Conservation (phyloP, 495 filamentous ascomycete genomes). For the Aspergillus haitiensis region DNA sequence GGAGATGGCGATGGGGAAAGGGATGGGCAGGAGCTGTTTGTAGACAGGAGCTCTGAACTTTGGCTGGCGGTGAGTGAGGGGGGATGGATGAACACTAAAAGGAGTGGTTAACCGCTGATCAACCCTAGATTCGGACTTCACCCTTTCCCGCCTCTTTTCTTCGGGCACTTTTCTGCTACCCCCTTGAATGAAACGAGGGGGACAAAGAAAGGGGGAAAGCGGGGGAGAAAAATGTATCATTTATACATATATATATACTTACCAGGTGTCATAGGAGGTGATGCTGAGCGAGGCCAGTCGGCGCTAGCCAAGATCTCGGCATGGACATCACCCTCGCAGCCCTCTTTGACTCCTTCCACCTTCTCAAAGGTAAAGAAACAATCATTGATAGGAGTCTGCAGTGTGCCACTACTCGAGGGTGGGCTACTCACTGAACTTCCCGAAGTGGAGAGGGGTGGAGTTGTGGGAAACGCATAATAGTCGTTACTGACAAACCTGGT, state of each 20-base stretch:
- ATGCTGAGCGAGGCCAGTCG: conserved; percentile 73
- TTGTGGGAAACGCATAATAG: conserved; percentile 76
- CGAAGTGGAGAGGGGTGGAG: conserved; percentile 82
- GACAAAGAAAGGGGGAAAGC: not conserved
- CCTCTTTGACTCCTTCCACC: conserved; percentile 78
- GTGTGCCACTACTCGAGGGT: conserved; percentile 68
- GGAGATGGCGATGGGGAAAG: conserved; percentile 78
- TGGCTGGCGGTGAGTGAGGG: conserved; percentile 65
- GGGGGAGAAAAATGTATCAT: conserved; percentile 4
- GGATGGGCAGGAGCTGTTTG: conserved; percentile 70
- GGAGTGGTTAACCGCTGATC: conserved; percentile 27
- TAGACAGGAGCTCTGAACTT: conserved; percentile 70
- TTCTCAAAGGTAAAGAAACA: conserved; percentile 73
- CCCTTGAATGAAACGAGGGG: not conserved
- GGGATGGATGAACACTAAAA: conserved; percentile 77
- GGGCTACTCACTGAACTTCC: conserved; percentile 86
- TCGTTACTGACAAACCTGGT: conserved; percentile 70
- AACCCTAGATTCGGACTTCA: conserved; percentile 16
- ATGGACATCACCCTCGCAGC: conserved; percentile 71
- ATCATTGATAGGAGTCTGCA: conserved; percentile 80
- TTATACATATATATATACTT: conserved; percentile 42
- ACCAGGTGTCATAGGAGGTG: conserved; percentile 94
- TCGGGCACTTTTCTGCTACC: not conserved
- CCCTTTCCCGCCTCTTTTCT: not conserved
- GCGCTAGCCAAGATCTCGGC: conserved; percentile 73